phyloP scores from a whole-genome alignment of 2,329 filamentous ascomycete species.

The Cordyceps pruinosa region DNA sequence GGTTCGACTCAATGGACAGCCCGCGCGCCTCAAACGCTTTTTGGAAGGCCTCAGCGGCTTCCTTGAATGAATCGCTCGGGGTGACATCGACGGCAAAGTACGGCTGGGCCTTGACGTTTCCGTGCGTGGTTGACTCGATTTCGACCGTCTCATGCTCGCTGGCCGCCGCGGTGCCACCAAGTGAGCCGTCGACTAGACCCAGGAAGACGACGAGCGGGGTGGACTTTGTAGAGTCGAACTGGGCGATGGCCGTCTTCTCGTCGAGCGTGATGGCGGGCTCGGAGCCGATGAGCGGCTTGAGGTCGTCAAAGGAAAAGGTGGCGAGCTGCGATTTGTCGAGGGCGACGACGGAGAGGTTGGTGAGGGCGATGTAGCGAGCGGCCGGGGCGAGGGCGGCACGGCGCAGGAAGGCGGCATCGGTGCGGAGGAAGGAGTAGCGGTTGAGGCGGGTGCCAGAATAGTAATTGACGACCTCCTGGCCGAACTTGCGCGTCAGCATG shows the following conservation, averaged over 20 bases:
- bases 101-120: slow-evolving; percentile 69
- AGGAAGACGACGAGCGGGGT: slow-evolving; percentile 74
- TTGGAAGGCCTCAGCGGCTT: slow-evolving; percentile 48
- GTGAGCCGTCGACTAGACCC: slow-evolving; percentile 63
- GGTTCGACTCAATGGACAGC: slow-evolving; percentile 58
- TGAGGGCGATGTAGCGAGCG: slow-evolving; percentile 70
- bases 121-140: slow-evolving; percentile 38
- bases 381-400: slow-evolving; percentile 58
- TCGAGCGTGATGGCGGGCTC: slow-evolving; percentile 60
- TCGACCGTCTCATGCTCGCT: slow-evolving; percentile 21
- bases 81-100: slow-evolving; percentile 90
- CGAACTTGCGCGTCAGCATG: slow-evolving; percentile 71
- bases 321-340: slow-evolving; percentile 51
- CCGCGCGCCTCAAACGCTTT: slow-evolving; percentile 45
- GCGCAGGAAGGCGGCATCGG: slow-evolving; percentile 62
- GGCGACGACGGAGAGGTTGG: slow-evolving; percentile 68
- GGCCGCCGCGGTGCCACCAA: slow-evolving; percentile 36
- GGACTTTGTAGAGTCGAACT: slow-evolving; percentile 65
- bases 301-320: slow-evolving; percentile 61
- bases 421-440: slow-evolving; percentile 70
- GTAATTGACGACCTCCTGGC: slow-evolving; percentile 76
- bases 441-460: slow-evolving; percentile 74
- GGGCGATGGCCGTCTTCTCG: slow-evolving; percentile 66
- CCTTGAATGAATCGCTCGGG: slow-evolving; percentile 56
- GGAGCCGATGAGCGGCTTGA: slow-evolving; percentile 62